Evolutionary conservation across 2,329 filamentous ascomycete genomes (phyloP).

Genomic region (Fusarium sp.): DNA sequence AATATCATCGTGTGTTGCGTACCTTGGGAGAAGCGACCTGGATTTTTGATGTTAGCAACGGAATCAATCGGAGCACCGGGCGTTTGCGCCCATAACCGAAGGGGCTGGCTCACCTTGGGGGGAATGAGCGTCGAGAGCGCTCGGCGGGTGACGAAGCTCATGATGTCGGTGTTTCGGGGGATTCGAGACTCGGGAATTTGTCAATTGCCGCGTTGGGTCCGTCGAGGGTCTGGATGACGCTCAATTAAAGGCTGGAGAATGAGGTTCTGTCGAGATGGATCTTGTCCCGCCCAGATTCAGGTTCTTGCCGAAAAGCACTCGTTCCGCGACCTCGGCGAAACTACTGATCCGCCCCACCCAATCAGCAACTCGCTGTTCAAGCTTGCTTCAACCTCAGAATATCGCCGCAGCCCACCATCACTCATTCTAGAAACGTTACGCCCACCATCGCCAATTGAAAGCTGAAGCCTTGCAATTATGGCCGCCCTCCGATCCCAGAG

Average conservation of each 20-base stretch:
- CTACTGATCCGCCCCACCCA: slow-evolving; percentile 55
- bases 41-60: slow-evolving; percentile 54
- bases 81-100: slow-evolving; percentile 42
- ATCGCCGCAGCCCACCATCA: slow-evolving; percentile 46
- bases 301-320: slow-evolving; percentile 62
- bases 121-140: slow-evolving; percentile 98
- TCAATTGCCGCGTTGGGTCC: slow-evolving; percentile 47
- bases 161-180: slow-evolving; percentile 64
- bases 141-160: slow-evolving; percentile 93
- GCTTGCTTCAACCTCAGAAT: slow-evolving; percentile 45
- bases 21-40: slow-evolving; percentile 87
- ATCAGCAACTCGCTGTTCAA: slow-evolving; percentile 52
- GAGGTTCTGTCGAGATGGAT: slow-evolving; percentile 44
- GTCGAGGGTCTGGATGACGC: slow-evolving; percentile 48
- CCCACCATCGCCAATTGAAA: slow-evolving; percentile 43
- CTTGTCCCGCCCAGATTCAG: slow-evolving; percentile 43
- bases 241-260: slow-evolving; percentile 50
- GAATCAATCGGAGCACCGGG: slow-evolving; percentile 45
- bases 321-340: slow-evolving; percentile 54
- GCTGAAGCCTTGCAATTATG: slow-evolving; percentile 60
- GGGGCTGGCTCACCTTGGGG: slow-evolving; percentile 80
- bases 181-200: slow-evolving; percentile 42
- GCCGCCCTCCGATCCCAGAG: slow-evolving; percentile 71
- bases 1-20: slow-evolving; percentile 50
- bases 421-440: slow-evolving; percentile 36